phyloP scores from a whole-genome alignment of 495 filamentous ascomycete species.

The Daldinia vernicosa region DNA sequence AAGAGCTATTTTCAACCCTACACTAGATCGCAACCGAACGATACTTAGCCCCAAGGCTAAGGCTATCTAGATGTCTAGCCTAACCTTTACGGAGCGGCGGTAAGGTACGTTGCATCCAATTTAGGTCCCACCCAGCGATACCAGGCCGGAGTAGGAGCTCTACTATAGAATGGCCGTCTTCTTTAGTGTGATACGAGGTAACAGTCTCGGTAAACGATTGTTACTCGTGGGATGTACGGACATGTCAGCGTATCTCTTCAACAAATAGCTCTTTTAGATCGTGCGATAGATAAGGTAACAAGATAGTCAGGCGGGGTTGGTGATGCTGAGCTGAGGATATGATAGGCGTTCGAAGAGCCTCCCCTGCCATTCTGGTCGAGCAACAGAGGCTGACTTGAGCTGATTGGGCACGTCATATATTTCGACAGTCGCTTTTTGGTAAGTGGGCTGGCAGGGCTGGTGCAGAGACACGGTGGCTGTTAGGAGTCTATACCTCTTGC shows the following conservation, averaged over 20 bases:
- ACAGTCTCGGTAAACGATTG: slow-evolving; percentile 26
- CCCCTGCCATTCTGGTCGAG: slow-evolving; percentile 23
- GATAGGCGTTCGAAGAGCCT: slow-evolving; percentile 40
- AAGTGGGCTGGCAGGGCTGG: slow-evolving; percentile 31
- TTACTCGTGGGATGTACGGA: slow-evolving; percentile 27
- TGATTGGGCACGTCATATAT: slow-evolving; percentile 45
- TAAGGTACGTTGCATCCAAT: slow-evolving; percentile 40
- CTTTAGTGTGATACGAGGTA: slow-evolving; percentile 38
- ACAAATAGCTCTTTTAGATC: slow-evolving; percentile 38
- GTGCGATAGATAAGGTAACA: slow-evolving; percentile 43
- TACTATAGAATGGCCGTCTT: slow-evolving; percentile 10
- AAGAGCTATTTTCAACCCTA: slow-evolving; percentile 1
- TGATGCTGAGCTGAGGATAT: slow-evolving; percentile 25
- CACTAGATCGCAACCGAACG: slow-evolving; percentile 1
- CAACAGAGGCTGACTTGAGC: slow-evolving; percentile 31
- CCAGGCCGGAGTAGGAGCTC: slow-evolving; percentile 7
- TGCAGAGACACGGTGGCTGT: slow-evolving; percentile 31
- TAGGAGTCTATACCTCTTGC: slow-evolving; percentile 25
- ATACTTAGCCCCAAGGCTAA: slow-evolving; percentile 24
- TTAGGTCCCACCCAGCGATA: slow-evolving; percentile 16
- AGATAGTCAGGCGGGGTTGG: slow-evolving; percentile 37
- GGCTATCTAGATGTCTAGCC: slow-evolving; percentile 18
- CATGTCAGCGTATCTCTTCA: slow-evolving; percentile 20
- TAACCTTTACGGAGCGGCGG: slow-evolving; percentile 26
- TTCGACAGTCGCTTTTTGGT: slow-evolving; percentile 42